Evolutionary conservation across 352 stramenopile species (phyloP).

Genomic region (Phytophthora kernoviae): DNA sequence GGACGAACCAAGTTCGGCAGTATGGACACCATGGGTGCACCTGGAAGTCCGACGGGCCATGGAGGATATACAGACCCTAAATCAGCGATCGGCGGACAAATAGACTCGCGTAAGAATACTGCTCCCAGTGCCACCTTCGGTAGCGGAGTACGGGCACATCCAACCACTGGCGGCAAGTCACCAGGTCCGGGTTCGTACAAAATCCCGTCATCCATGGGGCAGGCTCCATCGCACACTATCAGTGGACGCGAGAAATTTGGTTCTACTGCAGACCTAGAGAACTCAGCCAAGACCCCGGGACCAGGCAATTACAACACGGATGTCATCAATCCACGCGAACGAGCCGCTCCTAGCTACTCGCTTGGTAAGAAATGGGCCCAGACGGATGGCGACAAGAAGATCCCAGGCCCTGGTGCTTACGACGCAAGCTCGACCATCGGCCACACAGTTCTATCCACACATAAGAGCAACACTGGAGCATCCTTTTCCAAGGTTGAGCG

Average conservation of each 20-base stretch:
- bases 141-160: constrained; percentile 58
- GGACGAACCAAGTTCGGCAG: too few relatives aligned
- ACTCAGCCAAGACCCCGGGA: constrained; percentile 52
- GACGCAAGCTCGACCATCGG: constrained; percentile 64
- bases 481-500: constrained; percentile 78
- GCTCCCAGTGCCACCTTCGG: constrained; percentile 70
- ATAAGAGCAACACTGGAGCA: constrained; percentile 61
- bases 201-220: constrained; percentile 70
- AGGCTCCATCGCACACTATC: constrained; percentile 67
- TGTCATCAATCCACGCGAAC: constrained; percentile 75
- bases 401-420: constrained; percentile 65
- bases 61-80: constrained; percentile 3
- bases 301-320: constrained; percentile 67
- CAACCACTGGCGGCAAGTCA: constrained; percentile 55
- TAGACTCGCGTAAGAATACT: constrained; percentile 77
- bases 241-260: constrained; percentile 82
- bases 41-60: constrained; percentile 37
- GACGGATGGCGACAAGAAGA: constrained; percentile 49
- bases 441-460: constrained; percentile 82
- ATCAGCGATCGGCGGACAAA: constrained; percentile 50
- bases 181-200: constrained; percentile 69
- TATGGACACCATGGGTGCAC: constrained; percentile 1
- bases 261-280: constrained; percentile 60
- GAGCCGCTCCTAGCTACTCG: constrained; percentile 66
- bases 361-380: constrained; percentile 77